A percentile compares a stretch with the other conserved stretches of the same genome.
phyloP scores from a whole-genome alignment of 805 yeast genomes.

The Kodamaea leandrae region DNA sequence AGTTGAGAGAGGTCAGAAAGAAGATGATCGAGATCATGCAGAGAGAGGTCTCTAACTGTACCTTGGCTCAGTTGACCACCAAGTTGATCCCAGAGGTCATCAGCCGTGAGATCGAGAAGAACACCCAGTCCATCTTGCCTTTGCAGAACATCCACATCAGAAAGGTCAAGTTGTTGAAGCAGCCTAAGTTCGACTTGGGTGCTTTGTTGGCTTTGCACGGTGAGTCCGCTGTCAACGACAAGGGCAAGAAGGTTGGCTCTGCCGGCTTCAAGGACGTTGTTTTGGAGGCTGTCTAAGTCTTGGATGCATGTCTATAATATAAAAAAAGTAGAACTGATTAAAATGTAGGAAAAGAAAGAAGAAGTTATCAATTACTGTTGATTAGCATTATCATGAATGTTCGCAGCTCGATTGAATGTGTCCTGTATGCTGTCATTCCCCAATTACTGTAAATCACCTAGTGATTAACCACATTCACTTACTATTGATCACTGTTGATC shows the following conservation, averaged over 20 bases:
- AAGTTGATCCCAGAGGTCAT: slow-evolving; percentile 98
- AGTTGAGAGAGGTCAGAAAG: slow-evolving; percentile 95
- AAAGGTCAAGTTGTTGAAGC: slow-evolving; percentile 97
- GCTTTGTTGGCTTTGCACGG: slow-evolving; percentile 96
- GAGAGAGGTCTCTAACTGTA: slow-evolving; percentile 91
- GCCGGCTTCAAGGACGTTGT: slow-evolving; percentile 96
- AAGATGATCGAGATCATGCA: slow-evolving; percentile 93
- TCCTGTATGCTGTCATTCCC: too few species aligned
- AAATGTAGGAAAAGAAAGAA: too few species aligned
- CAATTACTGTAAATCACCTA: too few species aligned
- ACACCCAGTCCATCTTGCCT: slow-evolving; percentile 92
- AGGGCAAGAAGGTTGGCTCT: slow-evolving; percentile 92
- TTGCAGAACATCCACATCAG: slow-evolving; percentile 98
- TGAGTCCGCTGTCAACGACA: slow-evolving; percentile 85
- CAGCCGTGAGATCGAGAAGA: slow-evolving; percentile 96
- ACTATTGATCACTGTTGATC: too few species aligned
- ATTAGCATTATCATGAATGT: too few species aligned
- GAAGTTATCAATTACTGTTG: too few species aligned
- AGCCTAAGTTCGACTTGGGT: slow-evolving; percentile 98
- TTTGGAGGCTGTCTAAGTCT: slow-evolving; percentile 86
- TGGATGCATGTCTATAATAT: not conserved
- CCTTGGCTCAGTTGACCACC: slow-evolving; percentile 93
- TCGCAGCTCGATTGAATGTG: too few species aligned
- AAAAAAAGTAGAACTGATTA: slow-evolving; percentile 1
- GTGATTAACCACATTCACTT: too few species aligned